phyloP scores from a whole-genome alignment of 345 rosid genomes.

The Cardiospermum halicacabum region DNA sequence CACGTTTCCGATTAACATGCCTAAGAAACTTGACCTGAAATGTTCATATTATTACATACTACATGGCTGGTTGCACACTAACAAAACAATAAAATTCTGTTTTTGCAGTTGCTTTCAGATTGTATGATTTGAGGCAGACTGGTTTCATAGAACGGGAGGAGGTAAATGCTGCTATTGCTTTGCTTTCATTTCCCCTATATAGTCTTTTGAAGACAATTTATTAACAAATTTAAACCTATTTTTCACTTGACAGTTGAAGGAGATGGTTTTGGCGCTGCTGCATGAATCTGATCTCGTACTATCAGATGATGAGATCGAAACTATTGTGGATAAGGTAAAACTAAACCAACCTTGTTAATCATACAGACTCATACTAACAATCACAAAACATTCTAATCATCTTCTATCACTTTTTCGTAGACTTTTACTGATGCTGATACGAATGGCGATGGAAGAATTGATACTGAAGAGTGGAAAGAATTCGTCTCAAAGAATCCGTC shows the following conservation, averaged over 20 bases:
- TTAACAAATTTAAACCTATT: background rate
- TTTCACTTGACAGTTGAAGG: conserved; percentile 51
- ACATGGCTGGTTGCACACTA: background rate
- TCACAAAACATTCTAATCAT: background rate
- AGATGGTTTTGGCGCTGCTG: conserved; percentile 91
- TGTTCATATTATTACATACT: background rate
- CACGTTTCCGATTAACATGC: background rate
- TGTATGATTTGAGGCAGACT: conserved; percentile 80
- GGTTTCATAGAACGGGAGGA: conserved; percentile 88
- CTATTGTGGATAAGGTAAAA: conserved; percentile 70
- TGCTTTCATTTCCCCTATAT: background rate
- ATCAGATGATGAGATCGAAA: conserved; percentile 63
- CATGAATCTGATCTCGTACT: conserved; percentile 77
- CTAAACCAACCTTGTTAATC: background rate
- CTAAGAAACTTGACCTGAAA: background rate
- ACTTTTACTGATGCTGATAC: conserved; percentile 65
- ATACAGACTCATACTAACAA: background rate
- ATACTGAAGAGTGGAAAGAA: conserved; percentile 82
- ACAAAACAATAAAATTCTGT: conserved; percentile 5
- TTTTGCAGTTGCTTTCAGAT: conserved; percentile 75
- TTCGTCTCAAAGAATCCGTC: conserved; percentile 71
- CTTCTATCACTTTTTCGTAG: conserved; percentile 25
- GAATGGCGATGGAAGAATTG: conserved; percentile 75
- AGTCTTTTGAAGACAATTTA: too few species aligned
- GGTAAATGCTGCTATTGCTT: conserved; percentile 34